Evolutionary conservation across 768 basidiomycete species (phyloP).

Genomic region (Kwoniella dejecticola): DNA sequence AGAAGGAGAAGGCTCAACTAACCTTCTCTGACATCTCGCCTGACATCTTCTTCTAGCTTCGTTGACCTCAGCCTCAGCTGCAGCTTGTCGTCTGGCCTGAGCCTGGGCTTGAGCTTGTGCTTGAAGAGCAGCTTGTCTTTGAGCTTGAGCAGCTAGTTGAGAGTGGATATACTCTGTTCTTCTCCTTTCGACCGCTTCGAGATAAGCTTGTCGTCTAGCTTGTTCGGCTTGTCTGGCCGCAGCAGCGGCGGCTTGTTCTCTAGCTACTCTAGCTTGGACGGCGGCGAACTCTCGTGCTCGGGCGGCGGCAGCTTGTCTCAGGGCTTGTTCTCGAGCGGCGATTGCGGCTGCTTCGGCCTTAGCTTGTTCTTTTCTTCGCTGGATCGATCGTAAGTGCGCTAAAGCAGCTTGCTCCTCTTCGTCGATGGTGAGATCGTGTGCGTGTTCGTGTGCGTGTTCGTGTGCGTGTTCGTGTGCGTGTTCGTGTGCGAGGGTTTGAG

Average conservation of each 20-base stretch:
- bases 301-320: conserved; percentile 19
- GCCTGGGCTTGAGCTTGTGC: background rate
- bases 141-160: conserved; percentile 5
- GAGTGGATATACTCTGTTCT: conserved; percentile 2
- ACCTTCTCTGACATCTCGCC: conserved; percentile 25
- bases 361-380: conserved; percentile 32
- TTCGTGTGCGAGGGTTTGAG: no score
- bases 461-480: background rate
- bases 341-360: conserved; percentile 19
- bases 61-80: background rate
- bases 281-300: conserved; percentile 12
- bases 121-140: conserved; percentile 9
- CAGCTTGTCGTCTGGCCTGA: conserved; percentile 7
- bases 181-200: conserved; percentile 11
- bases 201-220: conserved; percentile 3
- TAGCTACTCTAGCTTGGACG: conserved; percentile 16
- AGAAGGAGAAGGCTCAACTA: conserved; percentile 17
- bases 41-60: conserved; percentile 6
- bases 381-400: conserved; percentile 43
- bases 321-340: conserved; percentile 22
- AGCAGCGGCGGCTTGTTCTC: conserved; percentile 23
- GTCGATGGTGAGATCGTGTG: conserved; percentile 18
- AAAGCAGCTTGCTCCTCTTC: conserved; percentile 46
- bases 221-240: conserved; percentile 16
- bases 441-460: background rate